A percentile compares a stretch with the other conserved stretches of the same genome.
Evolutionary conservation across 805 yeast genomes (phyloP).

Genomic region (Ogataea angusta): DNA sequence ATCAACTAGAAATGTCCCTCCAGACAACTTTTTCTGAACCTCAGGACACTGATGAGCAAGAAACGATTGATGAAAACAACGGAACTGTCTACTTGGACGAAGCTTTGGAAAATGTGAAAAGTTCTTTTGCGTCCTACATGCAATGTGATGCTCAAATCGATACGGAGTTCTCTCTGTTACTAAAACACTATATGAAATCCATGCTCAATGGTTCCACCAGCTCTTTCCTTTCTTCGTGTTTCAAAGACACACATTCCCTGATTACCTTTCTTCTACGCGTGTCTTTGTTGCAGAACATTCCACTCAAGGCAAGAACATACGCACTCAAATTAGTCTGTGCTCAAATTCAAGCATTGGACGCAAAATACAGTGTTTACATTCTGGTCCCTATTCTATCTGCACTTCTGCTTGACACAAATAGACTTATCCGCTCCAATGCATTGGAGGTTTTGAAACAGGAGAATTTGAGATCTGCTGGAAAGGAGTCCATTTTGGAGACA

Average conservation of each 20-base stretch:
- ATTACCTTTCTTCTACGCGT: slow-evolving; percentile 60
- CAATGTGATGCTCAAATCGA: slow-evolving; percentile 6
- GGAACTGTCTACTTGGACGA: neutral
- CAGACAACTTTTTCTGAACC: slow-evolving; percentile 52
- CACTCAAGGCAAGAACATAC: slow-evolving; percentile 51
- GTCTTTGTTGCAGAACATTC: slow-evolving; percentile 54
- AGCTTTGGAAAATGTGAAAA: slow-evolving; percentile 9
- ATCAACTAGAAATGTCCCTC: slow-evolving; percentile 58
- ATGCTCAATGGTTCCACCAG: slow-evolving; percentile 26
- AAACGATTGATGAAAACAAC: no score
- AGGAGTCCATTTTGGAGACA: slow-evolving; percentile 48
- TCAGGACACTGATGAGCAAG: slow-evolving; percentile 19
- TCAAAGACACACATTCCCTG: slow-evolving; percentile 27
- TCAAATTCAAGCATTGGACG: slow-evolving; percentile 35
- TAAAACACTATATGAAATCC: slow-evolving; percentile 43
- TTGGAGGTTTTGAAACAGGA: slow-evolving; percentile 38
- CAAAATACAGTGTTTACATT: slow-evolving; percentile 41
- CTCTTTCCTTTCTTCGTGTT: slow-evolving; percentile 19
- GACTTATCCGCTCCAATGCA: slow-evolving; percentile 46
- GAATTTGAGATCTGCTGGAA: slow-evolving; percentile 32
- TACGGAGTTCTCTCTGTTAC: slow-evolving; percentile 19
- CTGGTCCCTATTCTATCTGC: slow-evolving; percentile 57
- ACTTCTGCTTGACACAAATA: slow-evolving; percentile 49
- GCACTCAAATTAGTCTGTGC: slow-evolving; percentile 43
- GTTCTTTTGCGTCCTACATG: slow-evolving; percentile 36